phyloP scores from a whole-genome alignment of 805 yeast species.

The Schwanniomyces polymorphus region DNA sequence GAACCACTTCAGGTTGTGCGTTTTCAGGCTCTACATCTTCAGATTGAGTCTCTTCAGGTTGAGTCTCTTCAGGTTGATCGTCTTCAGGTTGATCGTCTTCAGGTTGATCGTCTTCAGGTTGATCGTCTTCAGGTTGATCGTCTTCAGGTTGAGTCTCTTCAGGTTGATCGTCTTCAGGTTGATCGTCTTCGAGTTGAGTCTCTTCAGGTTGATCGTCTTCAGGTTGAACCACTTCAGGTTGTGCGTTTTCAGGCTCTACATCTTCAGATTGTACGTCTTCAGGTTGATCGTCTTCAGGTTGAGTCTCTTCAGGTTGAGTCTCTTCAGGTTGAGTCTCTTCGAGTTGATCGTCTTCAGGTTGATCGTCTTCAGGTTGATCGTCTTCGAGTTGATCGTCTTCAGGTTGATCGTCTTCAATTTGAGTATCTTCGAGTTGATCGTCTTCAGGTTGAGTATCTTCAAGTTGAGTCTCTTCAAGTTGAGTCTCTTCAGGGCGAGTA shows the following conservation, averaged over 20 bases:
- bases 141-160: not conserved
- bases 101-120: conserved; percentile 1
- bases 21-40: conserved; percentile 5
- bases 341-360: too few relatives aligned
- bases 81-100: not conserved
- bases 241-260: not conserved
- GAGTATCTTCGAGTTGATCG: not conserved
- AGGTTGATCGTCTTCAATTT: conserved; percentile 2
- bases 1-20: not conserved
- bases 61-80: not conserved
- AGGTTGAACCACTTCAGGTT: not conserved
- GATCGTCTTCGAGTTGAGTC: not conserved
- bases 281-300: too few relatives aligned
- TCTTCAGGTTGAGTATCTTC: not conserved
- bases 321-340: too few relatives aligned
- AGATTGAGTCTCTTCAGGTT: conserved; percentile 3
- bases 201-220: not conserved
- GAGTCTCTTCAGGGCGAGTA: conserved; percentile 6
- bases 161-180: conserved; percentile 6
- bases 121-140: not conserved
- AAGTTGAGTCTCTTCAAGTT: not conserved
- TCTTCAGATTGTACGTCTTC: conserved; percentile 6
- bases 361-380: too few relatives aligned
- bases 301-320: too few relatives aligned
- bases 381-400: too few relatives aligned